Percentiles rank a stretch among this genome's conserved stretches.
phyloP scores from a whole-genome alignment of 2,329 filamentous ascomycete species.

The Penicillium occitanis region DNA sequence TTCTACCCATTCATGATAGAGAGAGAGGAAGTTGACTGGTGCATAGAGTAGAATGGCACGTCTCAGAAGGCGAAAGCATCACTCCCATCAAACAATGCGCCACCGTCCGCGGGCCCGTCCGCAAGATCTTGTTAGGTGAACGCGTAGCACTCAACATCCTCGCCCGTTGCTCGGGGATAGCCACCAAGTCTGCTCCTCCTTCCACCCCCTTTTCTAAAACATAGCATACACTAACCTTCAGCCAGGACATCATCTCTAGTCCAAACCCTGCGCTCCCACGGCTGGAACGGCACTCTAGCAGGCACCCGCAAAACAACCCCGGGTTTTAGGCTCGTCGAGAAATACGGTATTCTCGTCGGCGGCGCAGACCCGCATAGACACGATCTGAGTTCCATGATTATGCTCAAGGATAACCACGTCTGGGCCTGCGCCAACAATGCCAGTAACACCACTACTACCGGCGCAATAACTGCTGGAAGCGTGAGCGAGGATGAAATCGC shows the following conservation, averaged over 20 bases:
- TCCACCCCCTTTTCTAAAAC: not conserved
- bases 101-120: conserved; percentile 79
- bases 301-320: conserved; percentile 97
- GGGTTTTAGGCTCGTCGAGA: conserved; percentile 91
- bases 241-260: conserved; percentile 43
- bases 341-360: conserved; percentile 95
- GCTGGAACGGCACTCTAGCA: conserved; percentile 81
- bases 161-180: conserved; percentile 86
- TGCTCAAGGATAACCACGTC: conserved; percentile 99
- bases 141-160: conserved; percentile 88
- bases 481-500: conserved; percentile 29
- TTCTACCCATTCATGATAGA: not conserved
- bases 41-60: conserved; percentile 76
- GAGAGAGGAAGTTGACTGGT: not conserved
- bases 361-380: conserved; percentile 90
- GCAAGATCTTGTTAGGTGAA: conserved; percentile 85
- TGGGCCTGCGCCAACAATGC: conserved; percentile 69
- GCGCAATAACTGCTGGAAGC: not conserved
- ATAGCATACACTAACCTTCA: not conserved
- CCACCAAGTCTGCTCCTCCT: conserved; percentile 56
- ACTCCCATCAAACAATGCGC: conserved; percentile 67
- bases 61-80: conserved; percentile 70
- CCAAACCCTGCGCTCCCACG: conserved; percentile 56
- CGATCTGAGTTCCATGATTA: conserved; percentile 91
- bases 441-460: conserved; percentile 11